Percentiles rank a stretch among this genome's conserved stretches.
These are phyloP conservation scores for Periconia sp. DNA, from an alignment of 2,329 filamentous ascomycete species.

Conservation along the genomic window DNA sequence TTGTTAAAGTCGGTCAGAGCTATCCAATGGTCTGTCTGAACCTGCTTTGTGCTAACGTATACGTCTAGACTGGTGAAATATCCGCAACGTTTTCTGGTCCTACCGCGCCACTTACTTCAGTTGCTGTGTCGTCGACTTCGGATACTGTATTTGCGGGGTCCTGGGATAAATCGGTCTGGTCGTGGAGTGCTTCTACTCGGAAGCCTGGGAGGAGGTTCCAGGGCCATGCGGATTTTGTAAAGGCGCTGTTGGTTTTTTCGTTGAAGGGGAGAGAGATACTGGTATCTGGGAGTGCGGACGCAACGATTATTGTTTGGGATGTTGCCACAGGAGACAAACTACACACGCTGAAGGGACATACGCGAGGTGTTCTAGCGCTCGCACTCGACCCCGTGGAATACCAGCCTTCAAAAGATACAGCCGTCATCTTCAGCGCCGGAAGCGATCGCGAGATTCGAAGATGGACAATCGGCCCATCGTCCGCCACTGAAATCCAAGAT, in stretches of 20 bases:
- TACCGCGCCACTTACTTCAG: slow-evolving; percentile 69
- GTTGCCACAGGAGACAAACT: slow-evolving; percentile 69
- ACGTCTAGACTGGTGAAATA: slow-evolving; percentile 41
- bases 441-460: slow-evolving; percentile 68
- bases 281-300: slow-evolving; percentile 55
- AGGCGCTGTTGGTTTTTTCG: slow-evolving; percentile 70
- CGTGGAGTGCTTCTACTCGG: slow-evolving; percentile 66
- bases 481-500: slow-evolving; percentile 34
- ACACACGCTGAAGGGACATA: slow-evolving; percentile 78
- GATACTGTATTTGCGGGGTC: slow-evolving; percentile 80
- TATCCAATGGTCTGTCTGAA: slow-evolving; percentile 18
- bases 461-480: slow-evolving; percentile 64
- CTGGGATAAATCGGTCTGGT: slow-evolving; percentile 94
- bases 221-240: slow-evolving; percentile 91
- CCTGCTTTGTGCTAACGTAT: neutral
- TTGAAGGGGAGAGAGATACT: slow-evolving; percentile 65
- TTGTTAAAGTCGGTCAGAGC: slow-evolving; percentile 74
- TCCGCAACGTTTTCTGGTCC: slow-evolving; percentile 71
- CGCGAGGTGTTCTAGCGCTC: slow-evolving; percentile 80
- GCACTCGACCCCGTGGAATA: slow-evolving; percentile 68
- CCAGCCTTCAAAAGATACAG: slow-evolving; percentile 33
- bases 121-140: slow-evolving; percentile 35
- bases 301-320: slow-evolving; percentile 76
- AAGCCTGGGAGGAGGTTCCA: slow-evolving; percentile 63
- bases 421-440: slow-evolving; percentile 77